phyloP scores from a whole-genome alignment of 768 basidiomycete species.

The Guyanaporus albipodus region DNA sequence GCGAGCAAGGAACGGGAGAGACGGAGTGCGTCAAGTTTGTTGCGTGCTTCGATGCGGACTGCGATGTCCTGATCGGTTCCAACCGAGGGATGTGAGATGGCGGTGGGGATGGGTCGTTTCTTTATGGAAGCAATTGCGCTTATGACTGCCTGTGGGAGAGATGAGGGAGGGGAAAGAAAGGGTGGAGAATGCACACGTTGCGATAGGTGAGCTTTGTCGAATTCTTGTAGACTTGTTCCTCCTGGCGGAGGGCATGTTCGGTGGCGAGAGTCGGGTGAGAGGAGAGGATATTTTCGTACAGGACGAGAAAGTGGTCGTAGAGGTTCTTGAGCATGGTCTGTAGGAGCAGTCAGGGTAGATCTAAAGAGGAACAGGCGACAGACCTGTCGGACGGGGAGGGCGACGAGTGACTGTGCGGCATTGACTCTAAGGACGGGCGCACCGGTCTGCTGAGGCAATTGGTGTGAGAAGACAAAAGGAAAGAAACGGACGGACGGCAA shows the following conservation, averaged over 20 bases:
- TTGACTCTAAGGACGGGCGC: constrained; percentile 63
- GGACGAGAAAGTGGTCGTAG: constrained; percentile 64
- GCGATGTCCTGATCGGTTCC: constrained; percentile 68
- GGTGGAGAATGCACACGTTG: constrained; percentile 48
- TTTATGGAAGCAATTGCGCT: constrained; percentile 49
- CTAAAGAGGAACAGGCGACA: neutral
- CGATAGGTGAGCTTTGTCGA: constrained; percentile 80
- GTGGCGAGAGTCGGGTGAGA: constrained; percentile 59
- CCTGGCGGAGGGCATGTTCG: constrained; percentile 79
- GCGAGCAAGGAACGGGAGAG: constrained; percentile 53
- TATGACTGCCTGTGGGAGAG: constrained; percentile 43
- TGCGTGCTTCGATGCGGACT: constrained; percentile 51
- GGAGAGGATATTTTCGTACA: constrained; percentile 58
- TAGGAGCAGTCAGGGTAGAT: neutral
- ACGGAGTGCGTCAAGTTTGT: constrained; percentile 48
- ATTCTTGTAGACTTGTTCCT: constrained; percentile 71
- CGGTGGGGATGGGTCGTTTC: constrained; percentile 51
- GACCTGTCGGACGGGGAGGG: constrained; percentile 74
- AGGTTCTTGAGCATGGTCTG: constrained; percentile 73
- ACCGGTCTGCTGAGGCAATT: constrained; percentile 43
- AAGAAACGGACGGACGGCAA: constrained; percentile 20
- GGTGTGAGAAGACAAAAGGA: neutral
- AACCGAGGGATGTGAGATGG: constrained; percentile 63
- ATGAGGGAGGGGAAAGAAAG: constrained; percentile 8
- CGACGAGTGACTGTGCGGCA: constrained; percentile 65